Evolutionary conservation across 2,329 filamentous ascomycete species (phyloP), one percentile per base, ranked within the genome.

Genomic region (Microcyclosporella mali): DNA sequence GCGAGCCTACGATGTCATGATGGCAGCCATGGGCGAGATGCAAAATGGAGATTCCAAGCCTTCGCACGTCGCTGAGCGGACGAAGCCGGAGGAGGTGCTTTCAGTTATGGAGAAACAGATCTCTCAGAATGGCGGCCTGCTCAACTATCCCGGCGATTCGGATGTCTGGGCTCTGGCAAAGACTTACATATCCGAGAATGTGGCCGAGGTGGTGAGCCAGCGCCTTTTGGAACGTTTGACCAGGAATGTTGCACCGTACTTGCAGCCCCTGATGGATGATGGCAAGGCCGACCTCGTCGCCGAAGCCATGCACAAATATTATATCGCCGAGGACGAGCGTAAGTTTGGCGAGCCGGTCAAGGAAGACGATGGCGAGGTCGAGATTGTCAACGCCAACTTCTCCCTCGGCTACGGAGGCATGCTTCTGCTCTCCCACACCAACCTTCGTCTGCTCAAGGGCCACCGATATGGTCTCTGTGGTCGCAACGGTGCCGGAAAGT

Each of bases 301-400:
- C 18, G 75, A 82, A 28, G 81, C 78, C 18, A 72, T 97, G n/a
- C 78, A 94, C 64, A 66, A 82, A 47, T 79, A 83, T 69, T 95
- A 85, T 61, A 62, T 90, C 17, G 81, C 82, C 0, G 89, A 95
- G 66, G 90, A 97, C 55, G 74, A 87, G 59, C 85, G 88, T 66
- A 92, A 87, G 62, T 94, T 81, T 57, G 90, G 89, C 51, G 80
- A 84, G 41, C 86, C 88, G 2, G 75, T 86, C 52, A 85, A 89
- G 66, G 87, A 92, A 49, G 88, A 95, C 47, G 87, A 94, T 47
- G 89, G 88, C 46, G 92, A 98, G 69, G 75, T 84, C 16, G 92
- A 97, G 68, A 95, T 98, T 61, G 92, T 98, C 63, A 97, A 98
- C 59, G 90, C 92, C 34, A 85, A 92, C 63, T 98, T 98, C 72